Conservation (phyloP, 2,329 filamentous ascomycete species). For the Alternaria rosae region DNA sequence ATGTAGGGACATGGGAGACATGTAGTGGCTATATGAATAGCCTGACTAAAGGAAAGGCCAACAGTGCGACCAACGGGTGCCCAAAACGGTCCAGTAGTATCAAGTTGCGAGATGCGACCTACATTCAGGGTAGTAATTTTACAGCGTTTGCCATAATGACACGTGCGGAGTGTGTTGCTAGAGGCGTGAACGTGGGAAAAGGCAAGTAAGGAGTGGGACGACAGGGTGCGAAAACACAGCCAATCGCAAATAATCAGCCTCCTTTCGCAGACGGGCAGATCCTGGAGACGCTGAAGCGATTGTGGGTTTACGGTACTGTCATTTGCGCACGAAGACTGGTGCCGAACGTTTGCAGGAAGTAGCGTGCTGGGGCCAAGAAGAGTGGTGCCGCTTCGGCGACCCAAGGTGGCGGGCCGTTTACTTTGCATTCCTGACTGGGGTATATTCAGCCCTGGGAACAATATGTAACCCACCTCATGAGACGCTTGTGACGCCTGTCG, state of each 20-base stretch:
- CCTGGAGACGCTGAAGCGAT: slow-evolving; percentile 30
- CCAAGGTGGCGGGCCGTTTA: slow-evolving; percentile 33
- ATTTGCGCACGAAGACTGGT: slow-evolving; percentile 41
- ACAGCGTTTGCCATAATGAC: slow-evolving; percentile 37
- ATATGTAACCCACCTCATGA: slow-evolving; percentile 1
- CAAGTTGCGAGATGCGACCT: slow-evolving; percentile 38
- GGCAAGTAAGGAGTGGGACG: slow-evolving; percentile 27
- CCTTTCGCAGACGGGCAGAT: slow-evolving; percentile 24
- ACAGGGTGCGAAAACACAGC: slow-evolving; percentile 25
- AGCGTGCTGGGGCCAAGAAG: slow-evolving; percentile 29
- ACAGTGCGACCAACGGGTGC: slow-evolving; percentile 25
- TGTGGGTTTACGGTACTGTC: slow-evolving; percentile 39
- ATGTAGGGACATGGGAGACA: slow-evolving; percentile 22
- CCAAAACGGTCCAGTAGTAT: slow-evolving; percentile 29
- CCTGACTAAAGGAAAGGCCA: slow-evolving; percentile 33
- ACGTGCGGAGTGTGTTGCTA: slow-evolving; percentile 37
- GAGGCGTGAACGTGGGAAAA: slow-evolving; percentile 30
- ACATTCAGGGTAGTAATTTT: slow-evolving; percentile 36
- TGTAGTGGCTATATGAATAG: slow-evolving; percentile 34
- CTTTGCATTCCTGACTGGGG: slow-evolving; percentile 22
- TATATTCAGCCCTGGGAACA: slow-evolving; percentile 14
- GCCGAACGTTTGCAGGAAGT: slow-evolving; percentile 27
- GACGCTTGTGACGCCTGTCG: neutral
- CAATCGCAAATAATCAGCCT: slow-evolving; percentile 24
- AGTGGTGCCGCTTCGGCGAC: slow-evolving; percentile 32